Conservation (phyloP, 306 rosid species). For the Styphnolobium japonicum region DNA sequence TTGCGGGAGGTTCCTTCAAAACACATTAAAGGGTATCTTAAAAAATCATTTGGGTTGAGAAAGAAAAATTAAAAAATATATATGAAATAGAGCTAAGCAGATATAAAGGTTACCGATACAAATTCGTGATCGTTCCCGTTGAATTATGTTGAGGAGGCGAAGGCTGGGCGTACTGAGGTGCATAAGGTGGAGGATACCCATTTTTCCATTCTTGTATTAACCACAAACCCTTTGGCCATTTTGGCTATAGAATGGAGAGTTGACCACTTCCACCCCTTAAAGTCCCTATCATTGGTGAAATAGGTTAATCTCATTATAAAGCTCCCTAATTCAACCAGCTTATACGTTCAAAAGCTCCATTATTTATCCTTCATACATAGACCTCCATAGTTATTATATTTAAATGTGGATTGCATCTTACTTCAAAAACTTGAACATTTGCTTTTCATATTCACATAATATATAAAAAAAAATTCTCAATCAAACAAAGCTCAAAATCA, state of each 20-base stretch:
- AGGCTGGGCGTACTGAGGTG: too few relatives aligned
- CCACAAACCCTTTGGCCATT: neutral
- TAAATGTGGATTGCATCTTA: neutral
- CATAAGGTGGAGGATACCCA: too few relatives aligned
- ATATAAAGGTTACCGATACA: too few relatives aligned
- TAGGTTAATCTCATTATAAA: neutral
- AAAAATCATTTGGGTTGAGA: neutral
- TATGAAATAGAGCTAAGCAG: too few relatives aligned
- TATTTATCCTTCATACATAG: neutral
- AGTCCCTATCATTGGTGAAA: neutral
- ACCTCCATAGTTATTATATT: neutral
- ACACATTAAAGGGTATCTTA: neutral
- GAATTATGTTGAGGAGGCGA: too few relatives aligned
- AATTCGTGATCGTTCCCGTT: too few relatives aligned
- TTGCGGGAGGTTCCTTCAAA: conserved; percentile 58
- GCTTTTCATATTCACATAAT: neutral
- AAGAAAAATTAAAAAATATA: too few relatives aligned
- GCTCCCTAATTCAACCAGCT: too few relatives aligned
- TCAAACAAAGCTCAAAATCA: conserved; percentile 3
- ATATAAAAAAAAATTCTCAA: neutral
- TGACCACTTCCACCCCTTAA: neutral
- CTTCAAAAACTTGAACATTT: neutral
- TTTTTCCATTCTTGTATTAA: neutral
- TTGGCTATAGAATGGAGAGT: neutral
- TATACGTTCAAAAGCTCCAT: neutral